Base-by-base conservation (phyloP, 345 rosid genomes). In the Microcos paniculata region DNA sequence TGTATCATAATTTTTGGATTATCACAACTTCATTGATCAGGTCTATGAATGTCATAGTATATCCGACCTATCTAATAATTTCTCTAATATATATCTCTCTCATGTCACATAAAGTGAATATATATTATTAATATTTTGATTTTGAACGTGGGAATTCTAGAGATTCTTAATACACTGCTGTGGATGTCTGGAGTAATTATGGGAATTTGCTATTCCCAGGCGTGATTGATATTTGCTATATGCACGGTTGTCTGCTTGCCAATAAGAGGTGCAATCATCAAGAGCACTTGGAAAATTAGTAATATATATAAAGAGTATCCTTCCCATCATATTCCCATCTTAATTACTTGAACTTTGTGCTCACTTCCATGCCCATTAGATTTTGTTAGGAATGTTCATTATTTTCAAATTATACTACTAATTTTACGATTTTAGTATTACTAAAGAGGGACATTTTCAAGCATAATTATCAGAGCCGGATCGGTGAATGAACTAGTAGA, bases 201-300 rank as follows among this genome's bases (percentile, higher is more conserved):
- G 63, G 19, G 10, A 28, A 28, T 15, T 58, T 59, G 18, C 8
- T 59, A 59, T 28, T 59, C 14, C 10, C 63, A 24, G 61, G 15
- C 61, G 61, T 24, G 61, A 10, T 56, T 10, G 31, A 9, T 4
- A 23, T 23, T 56, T 21, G 31, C 61, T 11, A 56, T 56, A 14
- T 42, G 28, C 15, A 23, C 19, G 24, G 31, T 43, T 24, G 49
- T 42, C 35, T 48, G 28, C 48, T 55, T 45, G 24, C 55, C 40
- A 52, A 69, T 62, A 76, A 67, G 31, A 51, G 45, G 35, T n/a
- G 42, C 19, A 55, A 81, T 77, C 31, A 81, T 74, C 65, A 53
- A 42, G 46, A 40, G 76, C 72, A 64, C 76, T 70, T 56, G 57
- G 19, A 45, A 58, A 43, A n/a, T n/a, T n/a, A n/a, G n/a, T n/a